Evolutionary conservation across 208 protist genomes (phyloP), one percentile per base, ranked within the genome.

Genomic region (Crithidia sp.): DNA sequence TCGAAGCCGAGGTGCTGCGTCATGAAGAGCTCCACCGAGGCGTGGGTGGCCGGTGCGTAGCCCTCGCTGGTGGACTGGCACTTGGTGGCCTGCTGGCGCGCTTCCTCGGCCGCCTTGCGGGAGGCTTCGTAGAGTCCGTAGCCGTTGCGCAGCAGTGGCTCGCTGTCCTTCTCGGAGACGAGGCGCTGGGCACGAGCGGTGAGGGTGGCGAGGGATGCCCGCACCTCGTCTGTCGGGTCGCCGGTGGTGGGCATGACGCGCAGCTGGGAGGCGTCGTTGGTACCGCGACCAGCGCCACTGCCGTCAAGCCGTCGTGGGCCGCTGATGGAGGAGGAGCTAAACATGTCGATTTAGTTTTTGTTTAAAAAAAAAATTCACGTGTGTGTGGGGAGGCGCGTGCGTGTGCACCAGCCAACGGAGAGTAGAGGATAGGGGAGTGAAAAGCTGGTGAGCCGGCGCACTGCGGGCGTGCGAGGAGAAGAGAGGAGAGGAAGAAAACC

Each of bases 21-120:
- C 88, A 95, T 89, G 70, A 95, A 95, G 37, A 95, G 83, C 67
- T 95, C 88, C 50, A 90, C 91, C 6, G 88, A 92, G 40, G 88
- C 85, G 52, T 90, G 83, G 45, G 85, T 83, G 13, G 77, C 79
- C 0, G 70, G 67, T 7, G 84, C 57, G 40, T 83, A 83, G 49
- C 74, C 65, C 19, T 84, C 84, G n/a, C 71, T 67, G 16, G 75
- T 67, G 67, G 62, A 67, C 45, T 79, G 64, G 58, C 75, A 77
- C 44, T 67, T 73, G 63, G 37, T 73, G 13, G 74, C 71, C 36
- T 74, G 77, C 36, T 84, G 68, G 12, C 82, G 77, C 28, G 74
- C 69, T 44, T 72, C 76, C 43, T 87, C 81, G 5, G 81, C 85
- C 10, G 73, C 74, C 50, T 74, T 76, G 53, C 81, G 80, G 14